Percentiles rank a stretch among this genome's conserved stretches.
These are phyloP conservation scores for Phytopythium oedochilum DNA, from an alignment of 352 stramenopile species.

Conservation along the genomic window DNA sequence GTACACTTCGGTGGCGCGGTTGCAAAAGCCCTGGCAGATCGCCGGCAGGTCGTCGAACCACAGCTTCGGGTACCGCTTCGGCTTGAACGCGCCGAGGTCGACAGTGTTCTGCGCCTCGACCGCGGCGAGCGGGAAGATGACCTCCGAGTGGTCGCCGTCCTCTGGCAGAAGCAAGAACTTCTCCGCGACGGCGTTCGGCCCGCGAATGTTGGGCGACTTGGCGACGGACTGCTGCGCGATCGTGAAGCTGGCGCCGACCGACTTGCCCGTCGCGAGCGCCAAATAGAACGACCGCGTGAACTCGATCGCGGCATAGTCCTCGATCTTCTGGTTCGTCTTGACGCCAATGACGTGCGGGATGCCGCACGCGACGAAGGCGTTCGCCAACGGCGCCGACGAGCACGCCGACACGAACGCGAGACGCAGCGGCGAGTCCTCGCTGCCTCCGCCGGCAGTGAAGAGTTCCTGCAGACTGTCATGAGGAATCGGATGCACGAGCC, in stretches of 20 bases:
- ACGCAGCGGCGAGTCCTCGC: constrained; percentile 41
- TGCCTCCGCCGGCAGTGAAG: constrained; percentile 45
- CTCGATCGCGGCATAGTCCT: constrained; percentile 82
- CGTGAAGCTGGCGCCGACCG: constrained; percentile 57
- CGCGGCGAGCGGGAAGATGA: constrained; percentile 72
- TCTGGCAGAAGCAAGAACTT: constrained; percentile 81
- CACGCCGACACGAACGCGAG: constrained; percentile 82
- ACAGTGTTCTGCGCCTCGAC: constrained; percentile 34
- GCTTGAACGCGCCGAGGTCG: constrained; percentile 44
- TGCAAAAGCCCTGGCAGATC: constrained; percentile 79
- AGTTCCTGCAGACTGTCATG: constrained; percentile 66
- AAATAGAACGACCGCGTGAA: constrained; percentile 85
- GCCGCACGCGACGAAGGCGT: constrained; percentile 85
- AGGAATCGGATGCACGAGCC: constrained; percentile 69
- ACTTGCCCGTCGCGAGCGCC: constrained; percentile 70
- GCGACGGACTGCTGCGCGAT: constrained; percentile 74
- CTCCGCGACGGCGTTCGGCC: constrained; percentile 54
- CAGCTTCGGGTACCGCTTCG: constrained; percentile 63
- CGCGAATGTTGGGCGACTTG: constrained; percentile 74
- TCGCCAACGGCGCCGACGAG: constrained; percentile 65
- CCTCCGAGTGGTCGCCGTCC: constrained; percentile 68
- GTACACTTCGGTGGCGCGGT: constrained; percentile 75
- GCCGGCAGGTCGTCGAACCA: constrained; percentile 78
- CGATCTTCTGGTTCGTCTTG: constrained; percentile 78
- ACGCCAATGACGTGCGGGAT: constrained; percentile 92